A percentile compares a stretch with the other conserved stretches of the same genome.
Conservation (phyloP, 164 flowering plant species). For the Pachysandra terminalis region DNA sequence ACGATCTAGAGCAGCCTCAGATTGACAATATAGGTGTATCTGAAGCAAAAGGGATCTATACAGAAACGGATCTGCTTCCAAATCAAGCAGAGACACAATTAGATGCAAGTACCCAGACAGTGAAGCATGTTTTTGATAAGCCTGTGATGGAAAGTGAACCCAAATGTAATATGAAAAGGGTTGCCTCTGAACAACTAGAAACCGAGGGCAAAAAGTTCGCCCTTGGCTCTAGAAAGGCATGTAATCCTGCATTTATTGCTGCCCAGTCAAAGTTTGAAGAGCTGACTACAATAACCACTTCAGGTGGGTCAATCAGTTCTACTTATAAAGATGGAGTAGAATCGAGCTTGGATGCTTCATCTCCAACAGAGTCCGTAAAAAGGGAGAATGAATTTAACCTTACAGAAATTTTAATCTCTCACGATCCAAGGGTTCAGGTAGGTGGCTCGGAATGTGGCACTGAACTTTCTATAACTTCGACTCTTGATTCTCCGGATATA, state of each 20-base stretch:
- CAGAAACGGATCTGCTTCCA: slow-evolving; percentile 12
- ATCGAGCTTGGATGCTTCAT: slow-evolving; percentile 29
- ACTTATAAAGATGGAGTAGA: slow-evolving; percentile 35
- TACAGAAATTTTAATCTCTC: slow-evolving; percentile 30
- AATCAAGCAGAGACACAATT: slow-evolving; percentile 21
- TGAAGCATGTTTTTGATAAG: slow-evolving; percentile 17
- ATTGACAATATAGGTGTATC: slow-evolving; percentile 21
- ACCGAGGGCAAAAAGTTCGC: slow-evolving; percentile 45
- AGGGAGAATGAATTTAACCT: slow-evolving; percentile 26
- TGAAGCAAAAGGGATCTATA: slow-evolving; percentile 17
- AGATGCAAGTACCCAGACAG: slow-evolving; percentile 18
- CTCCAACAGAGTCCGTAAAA: slow-evolving; percentile 27
- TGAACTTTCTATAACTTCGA: slow-evolving; percentile 75
- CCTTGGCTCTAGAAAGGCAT: slow-evolving; percentile 52
- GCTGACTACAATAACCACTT: slow-evolving; percentile 42
- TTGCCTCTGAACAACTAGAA: slow-evolving; percentile 51
- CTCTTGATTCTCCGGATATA: slow-evolving; percentile 78
- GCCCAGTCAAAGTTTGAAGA: slow-evolving; percentile 83
- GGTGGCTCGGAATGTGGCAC: slow-evolving; percentile 84
- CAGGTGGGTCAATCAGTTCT: slow-evolving; percentile 32
- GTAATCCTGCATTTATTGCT: slow-evolving; percentile 66
- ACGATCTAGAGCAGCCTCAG: slow-evolving; percentile 22
- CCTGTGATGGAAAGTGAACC: slow-evolving; percentile 38
- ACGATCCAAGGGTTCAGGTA: slow-evolving; percentile 29
- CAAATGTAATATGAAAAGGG: slow-evolving; percentile 37